These are phyloP conservation scores for Nannochloropsis limnetica DNA, from an alignment of 352 stramenopile genomes.

Conservation along the genomic window DNA sequence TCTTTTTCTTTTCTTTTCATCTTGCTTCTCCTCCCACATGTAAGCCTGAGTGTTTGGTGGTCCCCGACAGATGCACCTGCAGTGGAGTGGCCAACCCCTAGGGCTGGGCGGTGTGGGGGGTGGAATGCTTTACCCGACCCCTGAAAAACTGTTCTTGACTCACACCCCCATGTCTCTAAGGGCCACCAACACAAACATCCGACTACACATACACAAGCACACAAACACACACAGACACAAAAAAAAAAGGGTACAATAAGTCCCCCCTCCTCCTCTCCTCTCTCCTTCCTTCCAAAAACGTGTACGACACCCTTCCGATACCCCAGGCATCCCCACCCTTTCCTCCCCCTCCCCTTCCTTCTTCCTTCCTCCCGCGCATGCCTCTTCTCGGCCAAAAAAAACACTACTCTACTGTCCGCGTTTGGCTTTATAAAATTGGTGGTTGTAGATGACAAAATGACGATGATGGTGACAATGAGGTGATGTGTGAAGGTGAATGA, in stretches of 20 bases:
- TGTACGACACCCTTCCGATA: background rate
- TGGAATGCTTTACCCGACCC: background rate
- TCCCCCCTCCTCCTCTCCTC: background rate
- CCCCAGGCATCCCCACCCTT: background rate
- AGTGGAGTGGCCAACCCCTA: background rate
- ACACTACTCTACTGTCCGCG: background rate
- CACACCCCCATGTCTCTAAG: background rate
- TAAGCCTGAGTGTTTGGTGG: background rate
- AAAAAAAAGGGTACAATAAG: background rate
- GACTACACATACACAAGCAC: background rate
- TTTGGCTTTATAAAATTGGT: background rate
- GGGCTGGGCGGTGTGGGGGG: background rate
- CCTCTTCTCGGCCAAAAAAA: background rate
- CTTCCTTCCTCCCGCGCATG: background rate
- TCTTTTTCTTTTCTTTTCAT: background rate
- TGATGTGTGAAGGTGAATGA: background rate
- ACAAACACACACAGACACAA: background rate
- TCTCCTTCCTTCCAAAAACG: background rate
- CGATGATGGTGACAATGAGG: background rate
- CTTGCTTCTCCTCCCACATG: background rate
- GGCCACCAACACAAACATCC: background rate
- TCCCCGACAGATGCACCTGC: background rate
- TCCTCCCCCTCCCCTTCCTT: background rate
- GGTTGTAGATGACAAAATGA: background rate
- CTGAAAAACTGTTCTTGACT: background rate